Conservation (phyloP, 345 rosid genomes). For the Durio zibethinus region DNA sequence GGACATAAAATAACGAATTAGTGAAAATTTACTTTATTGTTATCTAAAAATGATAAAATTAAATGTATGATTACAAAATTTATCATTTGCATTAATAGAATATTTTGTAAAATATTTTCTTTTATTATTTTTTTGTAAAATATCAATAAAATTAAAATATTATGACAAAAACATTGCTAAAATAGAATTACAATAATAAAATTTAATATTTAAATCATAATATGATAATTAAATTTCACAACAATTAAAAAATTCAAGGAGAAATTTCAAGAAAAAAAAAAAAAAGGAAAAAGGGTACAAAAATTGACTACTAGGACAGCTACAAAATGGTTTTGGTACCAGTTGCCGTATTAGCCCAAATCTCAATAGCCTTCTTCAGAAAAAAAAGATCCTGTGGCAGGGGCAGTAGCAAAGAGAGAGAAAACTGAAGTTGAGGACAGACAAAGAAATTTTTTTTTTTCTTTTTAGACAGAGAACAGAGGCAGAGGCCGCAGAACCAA, state of each 20-base stretch:
- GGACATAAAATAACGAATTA: too few relatives aligned
- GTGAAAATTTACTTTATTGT: background rate
- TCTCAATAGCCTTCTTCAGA: conserved; percentile 1
- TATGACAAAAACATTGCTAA: too few relatives aligned
- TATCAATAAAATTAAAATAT: background rate
- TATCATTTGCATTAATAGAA: background rate
- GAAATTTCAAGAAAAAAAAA: background rate
- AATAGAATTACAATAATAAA: too few relatives aligned
- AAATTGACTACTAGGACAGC: background rate
- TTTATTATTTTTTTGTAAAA: background rate
- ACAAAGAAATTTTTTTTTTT: background rate
- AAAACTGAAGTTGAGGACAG: background rate
- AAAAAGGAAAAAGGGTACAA: background rate
- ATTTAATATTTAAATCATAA: too few relatives aligned
- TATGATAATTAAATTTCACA: background rate
- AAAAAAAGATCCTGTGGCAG: background rate
- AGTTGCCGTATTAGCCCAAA: background rate
- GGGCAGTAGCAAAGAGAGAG: too few relatives aligned
- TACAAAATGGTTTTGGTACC: background rate
- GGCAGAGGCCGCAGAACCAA: background rate
- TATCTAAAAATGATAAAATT: background rate
- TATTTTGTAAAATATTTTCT: background rate
- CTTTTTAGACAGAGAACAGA: background rate
- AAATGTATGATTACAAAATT: background rate
- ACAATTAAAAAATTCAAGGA: too few relatives aligned